Evolutionary conservation across 225 moss, liverwort and hornwort genomes (phyloP), one percentile per base, ranked within the genome.

Genomic region (Pseudisothecium myosuroides): DNA sequence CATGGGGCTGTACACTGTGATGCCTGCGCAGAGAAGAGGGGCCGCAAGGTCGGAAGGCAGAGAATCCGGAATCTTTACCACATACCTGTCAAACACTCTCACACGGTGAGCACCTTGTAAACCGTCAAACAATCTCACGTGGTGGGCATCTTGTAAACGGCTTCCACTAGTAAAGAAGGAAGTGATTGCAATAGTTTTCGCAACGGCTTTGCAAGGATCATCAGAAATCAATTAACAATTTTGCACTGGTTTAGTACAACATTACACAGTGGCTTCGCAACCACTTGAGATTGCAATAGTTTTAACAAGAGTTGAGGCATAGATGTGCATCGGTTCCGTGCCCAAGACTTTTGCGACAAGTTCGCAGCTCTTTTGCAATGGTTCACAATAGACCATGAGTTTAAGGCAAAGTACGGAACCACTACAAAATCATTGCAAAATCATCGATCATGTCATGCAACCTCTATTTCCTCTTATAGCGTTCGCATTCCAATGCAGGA

Each of bases 1-100:
- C 96, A 96, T 96, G n/a, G 96, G 94, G 59, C 92, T 90, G 86
- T 96, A 96, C 7, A 93, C 96, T 21, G 96, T 95, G 69, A 96
- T 83, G 28, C 96, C 95, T 5, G 95, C 96, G 82, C 96, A 96
- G 2, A 96, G 83, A 5, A 96, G 89, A 18, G 96, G 96, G 17
- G 96, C 96, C 50, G 96, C 96, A 54, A 83, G 36, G 32, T 92
- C 95, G 34, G 93, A 92, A 3, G 93, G 62, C 50, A 96, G 67
- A 15, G 81, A 61, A 21, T 95, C 95, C 47, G 96, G 96, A 59
- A 96, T 96, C 78, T 82, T 91, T 26, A 90, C 2, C 52, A 83
- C 83, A 39, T 34, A 83, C 50, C 83, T 83, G 83, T 12, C 66
- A 49, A 43, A 76, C 41, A 50, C 10, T 50, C n/a, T 16, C 31